These are phyloP conservation scores for Chrysanthemum lavandulifolium DNA, from an alignment of 129 eudicot species.

Conservation along the genomic window DNA sequence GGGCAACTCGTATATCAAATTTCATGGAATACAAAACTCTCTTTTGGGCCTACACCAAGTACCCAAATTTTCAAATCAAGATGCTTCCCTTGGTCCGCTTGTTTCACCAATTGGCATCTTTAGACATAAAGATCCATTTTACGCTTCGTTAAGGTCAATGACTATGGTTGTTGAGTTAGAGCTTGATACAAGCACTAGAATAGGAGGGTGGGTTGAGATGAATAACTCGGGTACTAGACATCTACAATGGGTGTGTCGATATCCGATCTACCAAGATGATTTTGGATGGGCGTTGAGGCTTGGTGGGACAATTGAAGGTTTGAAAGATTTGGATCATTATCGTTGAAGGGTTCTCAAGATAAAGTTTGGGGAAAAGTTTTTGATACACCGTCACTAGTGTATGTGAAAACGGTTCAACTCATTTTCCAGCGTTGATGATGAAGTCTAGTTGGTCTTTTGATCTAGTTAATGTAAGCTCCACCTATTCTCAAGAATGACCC, in stretches of 20 bases:
- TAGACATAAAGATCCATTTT: conserved; percentile 28
- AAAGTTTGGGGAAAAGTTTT: conserved; percentile 49
- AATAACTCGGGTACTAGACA: conserved; percentile 37
- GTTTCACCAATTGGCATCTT: conserved; percentile 47
- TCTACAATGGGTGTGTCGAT: conserved; percentile 60
- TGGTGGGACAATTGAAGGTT: conserved; percentile 43
- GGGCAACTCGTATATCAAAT: conserved; percentile 70
- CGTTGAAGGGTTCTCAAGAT: conserved; percentile 69
- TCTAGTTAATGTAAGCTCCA: conserved; percentile 5
- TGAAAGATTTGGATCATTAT: conserved; percentile 53
- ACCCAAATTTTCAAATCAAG: conserved; percentile 33
- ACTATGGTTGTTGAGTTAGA: conserved; percentile 67
- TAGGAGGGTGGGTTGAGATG: conserved; percentile 82
- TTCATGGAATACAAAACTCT: conserved; percentile 57
- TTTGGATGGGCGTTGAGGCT: conserved; percentile 84
- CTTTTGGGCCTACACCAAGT: conserved; percentile 52
- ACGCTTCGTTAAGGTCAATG: conserved; percentile 38
- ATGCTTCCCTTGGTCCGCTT: conserved; percentile 49
- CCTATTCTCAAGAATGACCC: not conserved
- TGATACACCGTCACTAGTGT: conserved; percentile 67
- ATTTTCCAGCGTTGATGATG: conserved; percentile 64
- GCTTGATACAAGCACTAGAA: conserved; percentile 62
- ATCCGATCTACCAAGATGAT: conserved; percentile 82
- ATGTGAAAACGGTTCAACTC: conserved; percentile 56
- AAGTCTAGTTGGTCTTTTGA: conserved; percentile 77